A percentile compares a stretch with the other conserved stretches of the same genome.
Conservation (phyloP, 2,329 filamentous ascomycete genomes). For the Dryadomyces quercivorus region DNA sequence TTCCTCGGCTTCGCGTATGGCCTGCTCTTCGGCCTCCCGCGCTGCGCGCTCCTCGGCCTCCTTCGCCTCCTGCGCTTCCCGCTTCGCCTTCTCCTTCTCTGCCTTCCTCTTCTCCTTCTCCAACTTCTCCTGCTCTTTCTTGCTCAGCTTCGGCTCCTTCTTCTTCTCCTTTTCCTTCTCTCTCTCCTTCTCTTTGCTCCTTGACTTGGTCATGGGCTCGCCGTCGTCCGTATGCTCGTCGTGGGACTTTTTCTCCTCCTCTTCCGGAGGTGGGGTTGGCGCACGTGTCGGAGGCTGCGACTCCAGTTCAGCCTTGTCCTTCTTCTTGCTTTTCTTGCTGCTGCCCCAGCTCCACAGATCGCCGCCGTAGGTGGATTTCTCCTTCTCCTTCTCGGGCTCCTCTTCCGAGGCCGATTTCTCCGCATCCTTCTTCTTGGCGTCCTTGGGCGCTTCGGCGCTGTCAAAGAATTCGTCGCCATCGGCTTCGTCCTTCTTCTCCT, state of each 20-base stretch:
- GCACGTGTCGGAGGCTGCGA: conserved; percentile 32
- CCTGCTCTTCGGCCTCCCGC: conserved; percentile 26
- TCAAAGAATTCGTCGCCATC: conserved; percentile 17
- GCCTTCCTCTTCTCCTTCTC: conserved; percentile 21
- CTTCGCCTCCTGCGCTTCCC: conserved; percentile 20
- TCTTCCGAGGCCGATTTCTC: conserved; percentile 24
- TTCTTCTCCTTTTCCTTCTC: conserved; percentile 20
- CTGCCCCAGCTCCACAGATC: conserved; percentile 17
- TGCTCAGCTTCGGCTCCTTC: conserved; percentile 31
- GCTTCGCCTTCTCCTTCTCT: conserved; percentile 23
- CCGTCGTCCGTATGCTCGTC: conserved; percentile 14
- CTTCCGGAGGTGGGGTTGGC: conserved; percentile 34
- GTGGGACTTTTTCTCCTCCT: conserved; percentile 30
- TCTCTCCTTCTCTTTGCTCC: conserved; percentile 27
- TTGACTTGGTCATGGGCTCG: conserved; percentile 25
- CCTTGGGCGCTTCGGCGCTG: conserved; percentile 16
- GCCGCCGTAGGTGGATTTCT: conserved; percentile 15
- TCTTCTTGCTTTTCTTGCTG: conserved; percentile 19
- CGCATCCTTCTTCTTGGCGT: conserved; percentile 23
- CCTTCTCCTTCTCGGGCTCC: conserved; percentile 26
- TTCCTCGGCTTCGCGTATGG: conserved; percentile 26
- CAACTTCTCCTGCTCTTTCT: conserved; percentile 25
- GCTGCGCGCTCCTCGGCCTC: conserved; percentile 26
- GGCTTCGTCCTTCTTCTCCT: conserved; percentile 17
- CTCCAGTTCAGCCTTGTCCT: conserved; percentile 21